Evolutionary conservation across 495 filamentous ascomycete genomes (phyloP).

Genomic region (Penicillium desertorum): DNA sequence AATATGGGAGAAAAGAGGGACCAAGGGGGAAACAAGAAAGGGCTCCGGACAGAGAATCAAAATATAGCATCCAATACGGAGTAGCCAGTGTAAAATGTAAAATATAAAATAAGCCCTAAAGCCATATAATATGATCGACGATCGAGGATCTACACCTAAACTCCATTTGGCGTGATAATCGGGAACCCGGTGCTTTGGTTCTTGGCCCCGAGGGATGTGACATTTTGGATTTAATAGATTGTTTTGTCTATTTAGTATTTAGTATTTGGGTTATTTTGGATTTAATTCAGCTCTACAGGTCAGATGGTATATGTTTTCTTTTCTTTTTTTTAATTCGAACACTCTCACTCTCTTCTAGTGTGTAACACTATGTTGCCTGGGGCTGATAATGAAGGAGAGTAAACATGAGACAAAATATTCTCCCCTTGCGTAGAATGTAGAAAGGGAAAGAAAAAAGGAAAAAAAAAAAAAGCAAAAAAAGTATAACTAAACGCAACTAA

Average conservation of each 20-base stretch:
- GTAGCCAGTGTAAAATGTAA: neutral
- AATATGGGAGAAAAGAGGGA: neutral
- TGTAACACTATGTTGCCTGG: constrained; percentile 27
- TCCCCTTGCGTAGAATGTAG: constrained; percentile 11
- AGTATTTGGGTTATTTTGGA: neutral
- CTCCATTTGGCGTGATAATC: constrained; percentile 24
- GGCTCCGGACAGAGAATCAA: neutral
- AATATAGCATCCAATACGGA: neutral
- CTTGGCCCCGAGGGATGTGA: constrained; percentile 14
- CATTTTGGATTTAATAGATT: neutral
- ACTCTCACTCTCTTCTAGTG: constrained; percentile 8
- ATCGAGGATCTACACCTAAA: constrained; percentile 28
- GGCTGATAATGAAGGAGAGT: constrained; percentile 24
- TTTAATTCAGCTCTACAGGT: constrained; percentile 8
- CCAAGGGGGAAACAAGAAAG: neutral
- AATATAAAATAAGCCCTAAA: neutral
- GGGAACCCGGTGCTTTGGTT: constrained; percentile 32
- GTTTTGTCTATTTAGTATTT: constrained; percentile 5
- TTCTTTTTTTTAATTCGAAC: constrained; percentile 13
- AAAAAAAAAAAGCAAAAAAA: constrained; percentile 8
- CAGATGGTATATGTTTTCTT: constrained; percentile 17
- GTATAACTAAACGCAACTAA: neutral
- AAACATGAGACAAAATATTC: constrained; percentile 10
- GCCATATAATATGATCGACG: constrained; percentile 9
- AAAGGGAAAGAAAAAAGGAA: neutral